These are phyloP conservation scores for Umbellularia californica DNA, from an alignment of 164 flowering plant genomes.

Conservation along the genomic window DNA sequence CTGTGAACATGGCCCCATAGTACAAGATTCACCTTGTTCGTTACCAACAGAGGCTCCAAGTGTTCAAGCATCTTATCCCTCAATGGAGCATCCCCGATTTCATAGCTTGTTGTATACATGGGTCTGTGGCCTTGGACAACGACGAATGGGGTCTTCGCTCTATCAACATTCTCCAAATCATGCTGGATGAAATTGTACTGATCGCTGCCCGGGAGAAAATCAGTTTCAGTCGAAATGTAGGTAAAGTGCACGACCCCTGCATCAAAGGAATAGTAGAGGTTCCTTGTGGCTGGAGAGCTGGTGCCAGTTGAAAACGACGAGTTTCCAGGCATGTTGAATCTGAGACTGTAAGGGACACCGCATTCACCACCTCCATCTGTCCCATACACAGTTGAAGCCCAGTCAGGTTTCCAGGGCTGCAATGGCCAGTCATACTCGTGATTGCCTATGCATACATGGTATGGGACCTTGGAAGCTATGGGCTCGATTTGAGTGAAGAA, in stretches of 20 bases:
- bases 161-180: slow-evolving; percentile 67
- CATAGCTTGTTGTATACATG: slow-evolving; percentile 92
- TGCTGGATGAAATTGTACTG: slow-evolving; percentile 69
- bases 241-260: slow-evolving; percentile 78
- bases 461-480: slow-evolving; percentile 73
- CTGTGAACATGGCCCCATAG: slow-evolving; percentile 98
- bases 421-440: slow-evolving; percentile 95
- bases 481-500: slow-evolving; percentile 87
- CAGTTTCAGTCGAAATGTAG: slow-evolving; percentile 92
- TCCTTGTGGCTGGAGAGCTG: slow-evolving; percentile 66
- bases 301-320: slow-evolving; percentile 76
- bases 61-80: slow-evolving; percentile 58
- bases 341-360: slow-evolving; percentile 90
- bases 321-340: slow-evolving; percentile 93
- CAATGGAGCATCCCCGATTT: slow-evolving; percentile 50
- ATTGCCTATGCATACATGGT: slow-evolving; percentile 96
- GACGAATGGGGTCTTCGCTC: slow-evolving; percentile 76
- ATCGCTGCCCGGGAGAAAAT: slow-evolving; percentile 76
- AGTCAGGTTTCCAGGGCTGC: slow-evolving; percentile 92
- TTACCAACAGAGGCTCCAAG: slow-evolving; percentile 76
- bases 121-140: slow-evolving; percentile 98
- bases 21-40: slow-evolving; percentile 75
- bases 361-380: slow-evolving; percentile 98
- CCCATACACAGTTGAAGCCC: slow-evolving; percentile 49
- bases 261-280: slow-evolving; percentile 79